Evolutionary conservation across 192 early-diverging fungal species (phyloP).

Genomic region (Podila clonocystis): DNA sequence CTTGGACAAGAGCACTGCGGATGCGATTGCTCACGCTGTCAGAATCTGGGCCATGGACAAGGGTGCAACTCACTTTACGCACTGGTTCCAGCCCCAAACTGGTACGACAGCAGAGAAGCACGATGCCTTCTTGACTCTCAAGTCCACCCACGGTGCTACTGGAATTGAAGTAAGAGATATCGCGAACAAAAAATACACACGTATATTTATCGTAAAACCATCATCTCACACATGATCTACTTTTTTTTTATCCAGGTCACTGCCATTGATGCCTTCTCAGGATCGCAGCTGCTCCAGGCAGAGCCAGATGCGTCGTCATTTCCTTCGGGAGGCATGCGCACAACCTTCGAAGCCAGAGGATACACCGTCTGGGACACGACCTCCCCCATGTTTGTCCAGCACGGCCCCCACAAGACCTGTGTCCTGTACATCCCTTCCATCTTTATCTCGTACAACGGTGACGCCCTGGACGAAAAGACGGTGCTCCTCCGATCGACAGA

Average conservation of each 20-base stretch:
- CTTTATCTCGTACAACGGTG: constrained; percentile 99
- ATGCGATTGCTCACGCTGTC: constrained; percentile 97
- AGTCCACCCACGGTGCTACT: constrained; percentile 76
- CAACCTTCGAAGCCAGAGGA: constrained; percentile 98
- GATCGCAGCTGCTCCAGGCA: constrained; percentile 94
- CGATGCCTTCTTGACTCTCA: constrained; percentile 93
- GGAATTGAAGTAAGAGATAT: constrained; percentile 66
- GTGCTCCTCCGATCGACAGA: constrained; percentile 92
- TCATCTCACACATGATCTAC: not conserved
- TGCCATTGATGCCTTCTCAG: constrained; percentile 95
- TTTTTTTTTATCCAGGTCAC: constrained; percentile 43
- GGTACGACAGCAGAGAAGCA: constrained; percentile 98
- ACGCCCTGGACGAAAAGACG: constrained; percentile 98
- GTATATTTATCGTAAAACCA: constrained; percentile 10
- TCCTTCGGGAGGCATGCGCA: constrained; percentile 96
- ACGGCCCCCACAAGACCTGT: constrained; percentile 88
- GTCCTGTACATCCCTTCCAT: constrained; percentile 97
- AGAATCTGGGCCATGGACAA: constrained; percentile 96
- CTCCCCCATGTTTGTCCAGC: constrained; percentile 93
- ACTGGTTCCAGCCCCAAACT: constrained; percentile 99
- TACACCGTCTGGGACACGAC: constrained; percentile 99
- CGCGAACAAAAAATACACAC: no score
- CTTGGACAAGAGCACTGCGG: constrained; percentile 92
- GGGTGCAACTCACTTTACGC: constrained; percentile 97
- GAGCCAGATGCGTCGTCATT: constrained; percentile 99